Percentiles rank a stretch among this genome's conserved stretches.
phyloP scores from a whole-genome alignment of 2,329 filamentous ascomycete species.

The Chalaropsis ovoidea region DNA sequence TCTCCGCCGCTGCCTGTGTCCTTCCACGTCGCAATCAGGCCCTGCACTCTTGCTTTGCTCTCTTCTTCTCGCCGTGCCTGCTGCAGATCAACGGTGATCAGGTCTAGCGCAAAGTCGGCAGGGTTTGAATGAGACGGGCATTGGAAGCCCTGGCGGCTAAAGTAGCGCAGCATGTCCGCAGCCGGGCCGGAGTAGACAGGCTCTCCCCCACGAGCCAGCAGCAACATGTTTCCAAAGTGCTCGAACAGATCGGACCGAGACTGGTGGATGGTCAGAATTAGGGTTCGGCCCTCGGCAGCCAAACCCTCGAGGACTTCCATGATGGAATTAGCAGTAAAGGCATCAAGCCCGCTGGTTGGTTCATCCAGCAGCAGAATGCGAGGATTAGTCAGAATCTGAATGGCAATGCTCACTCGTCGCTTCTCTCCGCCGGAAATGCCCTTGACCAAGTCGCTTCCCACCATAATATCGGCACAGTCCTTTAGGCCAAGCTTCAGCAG shows the following conservation, averaged over 20 bases:
- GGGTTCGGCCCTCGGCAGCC: conserved; percentile 60
- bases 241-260: conserved; percentile 62
- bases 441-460: conserved; percentile 63
- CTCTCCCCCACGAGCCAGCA: conserved; percentile 59
- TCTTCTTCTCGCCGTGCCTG: conserved; percentile 51
- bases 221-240: conserved; percentile 60
- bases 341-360: conserved; percentile 65
- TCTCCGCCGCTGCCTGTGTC: neutral
- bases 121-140: conserved; percentile 64
- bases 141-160: conserved; percentile 48
- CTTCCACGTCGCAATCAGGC: conserved; percentile 51
- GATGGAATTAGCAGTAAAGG: conserved; percentile 67
- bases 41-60: conserved; percentile 52
- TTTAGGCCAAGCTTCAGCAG: conserved; percentile 66
- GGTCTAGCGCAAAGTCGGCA: conserved; percentile 65
- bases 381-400: conserved; percentile 67
- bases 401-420: conserved; percentile 64
- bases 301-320: conserved; percentile 62
- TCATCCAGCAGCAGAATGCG: conserved; percentile 64
- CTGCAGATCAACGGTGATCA: conserved; percentile 67
- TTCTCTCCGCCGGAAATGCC: conserved; percentile 75
- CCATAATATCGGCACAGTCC: conserved; percentile 64
- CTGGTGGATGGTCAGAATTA: conserved; percentile 71
- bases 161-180: conserved; percentile 54
- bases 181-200: conserved; percentile 58